Evolutionary conservation across 805 yeast species (phyloP).

Genomic region (Candida adriatica): DNA sequence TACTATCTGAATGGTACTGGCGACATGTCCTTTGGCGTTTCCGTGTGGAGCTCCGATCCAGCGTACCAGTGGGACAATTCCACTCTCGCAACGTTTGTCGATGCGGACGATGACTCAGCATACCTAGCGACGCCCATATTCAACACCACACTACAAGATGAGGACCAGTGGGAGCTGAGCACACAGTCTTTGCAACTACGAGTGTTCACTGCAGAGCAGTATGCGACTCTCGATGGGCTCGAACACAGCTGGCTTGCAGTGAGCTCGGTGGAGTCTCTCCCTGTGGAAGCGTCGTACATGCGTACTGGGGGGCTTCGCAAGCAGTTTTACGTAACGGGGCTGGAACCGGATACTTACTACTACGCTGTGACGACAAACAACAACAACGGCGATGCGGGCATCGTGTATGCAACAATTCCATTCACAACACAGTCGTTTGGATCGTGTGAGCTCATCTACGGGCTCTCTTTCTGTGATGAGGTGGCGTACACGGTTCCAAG

Average conservation of each 20-base stretch:
- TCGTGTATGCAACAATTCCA: constrained; percentile 46
- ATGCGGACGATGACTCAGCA: constrained; percentile 63
- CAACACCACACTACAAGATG: constrained; percentile 16
- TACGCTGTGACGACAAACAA: constrained; percentile 56
- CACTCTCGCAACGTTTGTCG: constrained; percentile 51
- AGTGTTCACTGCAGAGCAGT: constrained; percentile 8
- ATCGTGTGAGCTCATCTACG: constrained; percentile 70
- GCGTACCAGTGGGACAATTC: constrained; percentile 65
- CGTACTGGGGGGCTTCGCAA: constrained; percentile 36
- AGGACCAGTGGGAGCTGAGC: constrained; percentile 7
- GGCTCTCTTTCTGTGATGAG: constrained; percentile 65
- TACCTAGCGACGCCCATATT: constrained; percentile 56
- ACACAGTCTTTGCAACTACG: constrained; percentile 3
- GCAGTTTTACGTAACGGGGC: constrained; percentile 53
- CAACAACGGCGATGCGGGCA: constrained; percentile 39
- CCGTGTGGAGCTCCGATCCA: constrained; percentile 54
- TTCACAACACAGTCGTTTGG: constrained; percentile 49
- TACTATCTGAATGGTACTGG: constrained; percentile 9
- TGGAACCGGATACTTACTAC: constrained; percentile 57
- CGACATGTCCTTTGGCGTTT: constrained; percentile 36
- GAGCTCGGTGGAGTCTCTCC: constrained; percentile 4
- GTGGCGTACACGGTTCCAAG: constrained; percentile 88
- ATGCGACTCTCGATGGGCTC: constrained; percentile 1
- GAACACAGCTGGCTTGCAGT: constrained; percentile 12
- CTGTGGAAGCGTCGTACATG: constrained; percentile 1